These are phyloP conservation scores for Eustoma russellianum DNA, from an alignment of 257 asterid species.

Conservation along the genomic window DNA sequence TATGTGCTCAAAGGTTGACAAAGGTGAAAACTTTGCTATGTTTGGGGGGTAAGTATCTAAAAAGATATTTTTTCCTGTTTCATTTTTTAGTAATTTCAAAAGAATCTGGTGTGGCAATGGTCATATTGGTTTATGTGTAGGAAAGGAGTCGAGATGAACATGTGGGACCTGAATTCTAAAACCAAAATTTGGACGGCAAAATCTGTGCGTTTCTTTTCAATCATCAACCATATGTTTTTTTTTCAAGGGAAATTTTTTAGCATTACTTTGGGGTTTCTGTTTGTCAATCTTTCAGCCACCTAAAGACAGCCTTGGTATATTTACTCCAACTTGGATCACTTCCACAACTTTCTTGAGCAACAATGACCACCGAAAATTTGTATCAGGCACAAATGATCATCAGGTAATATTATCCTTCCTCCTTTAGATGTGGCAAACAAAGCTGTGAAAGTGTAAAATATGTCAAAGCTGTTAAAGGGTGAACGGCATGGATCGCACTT, in stretches of 20 bases:
- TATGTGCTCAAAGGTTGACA: constrained; percentile 58
- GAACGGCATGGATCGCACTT: too few relatives aligned
- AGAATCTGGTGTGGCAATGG: background rate
- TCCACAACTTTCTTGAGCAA: constrained; percentile 68
- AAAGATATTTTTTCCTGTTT: background rate
- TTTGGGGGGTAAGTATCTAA: constrained; percentile 76
- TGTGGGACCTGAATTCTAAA: constrained; percentile 67
- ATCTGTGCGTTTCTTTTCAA: constrained; percentile 48
- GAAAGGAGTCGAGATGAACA: constrained; percentile 82
- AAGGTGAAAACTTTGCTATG: constrained; percentile 54
- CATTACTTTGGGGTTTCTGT: constrained; percentile 9
- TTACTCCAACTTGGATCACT: constrained; percentile 87
- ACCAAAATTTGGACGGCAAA: constrained; percentile 67
- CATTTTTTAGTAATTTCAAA: background rate
- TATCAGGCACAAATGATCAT: constrained; percentile 73
- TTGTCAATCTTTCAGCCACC: constrained; percentile 52
- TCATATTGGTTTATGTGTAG: constrained; percentile 19
- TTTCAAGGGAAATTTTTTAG: constrained; percentile 1
- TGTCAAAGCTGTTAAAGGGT: too few relatives aligned
- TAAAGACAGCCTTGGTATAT: constrained; percentile 69
- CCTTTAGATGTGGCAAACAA: constrained; percentile 5
- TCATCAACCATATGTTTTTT: constrained; percentile 3
- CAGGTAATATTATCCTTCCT: too few relatives aligned
- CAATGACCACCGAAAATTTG: constrained; percentile 86
- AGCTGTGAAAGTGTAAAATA: background rate